Evolutionary conservation across 202 grass and related monocot genomes (phyloP), one percentile per base, ranked within the genome.

Genomic region (Elaeis oleifera): DNA sequence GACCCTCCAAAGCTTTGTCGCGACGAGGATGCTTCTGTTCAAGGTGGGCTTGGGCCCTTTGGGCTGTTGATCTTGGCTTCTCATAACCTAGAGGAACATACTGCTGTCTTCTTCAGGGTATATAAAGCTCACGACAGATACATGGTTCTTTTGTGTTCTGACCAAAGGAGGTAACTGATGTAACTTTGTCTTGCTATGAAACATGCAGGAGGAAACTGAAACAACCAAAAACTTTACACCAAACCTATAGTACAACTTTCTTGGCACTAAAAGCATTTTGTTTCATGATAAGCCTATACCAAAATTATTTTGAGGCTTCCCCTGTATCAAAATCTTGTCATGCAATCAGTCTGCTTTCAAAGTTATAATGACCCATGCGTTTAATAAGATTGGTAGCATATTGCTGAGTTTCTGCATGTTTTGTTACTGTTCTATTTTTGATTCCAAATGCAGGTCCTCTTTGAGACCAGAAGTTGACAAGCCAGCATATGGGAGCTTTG

Each of bases 401-500:
- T 39, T 11, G 9, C 32, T 39, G 27, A 28, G 27, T 28, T 8
- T 39, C 32, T 39, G 7, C 32, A 8, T 9, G 6, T 9, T 39
- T 39, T 4, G 1, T 39, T 9, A 2, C 32, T 14, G 9, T n/a
- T 23, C 22, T 26, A 14, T 17, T n/a, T 60, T 17, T 60, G 13
- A 27, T 58, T 53, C 1, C 26, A 53, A 68, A 11, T 67, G 54
- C 76, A 96, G 91, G 28, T 91, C 91, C 6, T 88, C 91, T 0
- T 58, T 80, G 70, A 81, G 84, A 58, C 16, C 74, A 64, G 84
- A 75, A 28, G 23, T 96, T 32, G 78, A 89, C 71, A 91, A 71
- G 23, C 87, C 87, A 56, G 74, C 77, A 49, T 91, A 88, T 27
- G 87, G 87, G 56, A 82, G 82, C 56, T 96, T 96, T 79, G 78